A percentile compares a stretch with the other conserved stretches of the same genome.
Conservation (phyloP, 2,329 filamentous ascomycete species). For the Ascochyta viciae-villosae region DNA sequence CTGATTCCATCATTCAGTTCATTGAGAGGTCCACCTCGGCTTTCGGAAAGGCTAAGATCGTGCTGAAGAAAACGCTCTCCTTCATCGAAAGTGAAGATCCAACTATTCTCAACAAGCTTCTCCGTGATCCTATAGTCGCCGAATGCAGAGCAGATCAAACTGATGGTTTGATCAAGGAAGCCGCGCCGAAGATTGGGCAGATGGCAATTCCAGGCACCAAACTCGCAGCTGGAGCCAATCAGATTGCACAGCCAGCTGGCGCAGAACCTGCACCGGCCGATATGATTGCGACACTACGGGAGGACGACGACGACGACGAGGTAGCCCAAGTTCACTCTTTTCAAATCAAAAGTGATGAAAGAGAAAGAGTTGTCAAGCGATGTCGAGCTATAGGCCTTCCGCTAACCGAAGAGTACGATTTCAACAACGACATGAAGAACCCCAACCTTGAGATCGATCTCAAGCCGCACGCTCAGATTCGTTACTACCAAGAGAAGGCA, state of each 20-base stretch:
- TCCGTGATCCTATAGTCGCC: constrained; percentile 84
- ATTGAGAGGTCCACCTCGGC: constrained; percentile 84
- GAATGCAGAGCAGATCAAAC: constrained; percentile 76
- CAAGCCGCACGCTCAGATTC: constrained; percentile 86
- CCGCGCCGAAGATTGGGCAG: constrained; percentile 83
- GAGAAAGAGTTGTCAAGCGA: constrained; percentile 87
- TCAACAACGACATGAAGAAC: constrained; percentile 87
- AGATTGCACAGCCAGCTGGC: constrained; percentile 56
- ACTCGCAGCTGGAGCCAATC: constrained; percentile 85
- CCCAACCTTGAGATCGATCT: constrained; percentile 93
- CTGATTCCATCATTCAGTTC: constrained; percentile 79
- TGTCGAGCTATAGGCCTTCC: constrained; percentile 87
- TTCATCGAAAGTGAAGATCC: constrained; percentile 93
- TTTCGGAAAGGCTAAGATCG: constrained; percentile 94
- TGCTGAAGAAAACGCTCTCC: constrained; percentile 92
- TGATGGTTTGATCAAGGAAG: constrained; percentile 77
- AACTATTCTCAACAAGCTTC: constrained; percentile 81
- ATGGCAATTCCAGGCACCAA: constrained; percentile 94
- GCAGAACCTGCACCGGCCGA: constrained; percentile 55
- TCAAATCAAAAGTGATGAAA: constrained; percentile 81
- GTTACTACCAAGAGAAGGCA: constrained; percentile 95
- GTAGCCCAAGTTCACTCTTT: constrained; percentile 91
- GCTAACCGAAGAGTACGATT: constrained; percentile 96
- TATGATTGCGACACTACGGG: constrained; percentile 70
- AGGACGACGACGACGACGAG: constrained; percentile 83